Evolutionary conservation across 306 rosid genomes (phyloP).

Genomic region (Ormosia emarginata): DNA sequence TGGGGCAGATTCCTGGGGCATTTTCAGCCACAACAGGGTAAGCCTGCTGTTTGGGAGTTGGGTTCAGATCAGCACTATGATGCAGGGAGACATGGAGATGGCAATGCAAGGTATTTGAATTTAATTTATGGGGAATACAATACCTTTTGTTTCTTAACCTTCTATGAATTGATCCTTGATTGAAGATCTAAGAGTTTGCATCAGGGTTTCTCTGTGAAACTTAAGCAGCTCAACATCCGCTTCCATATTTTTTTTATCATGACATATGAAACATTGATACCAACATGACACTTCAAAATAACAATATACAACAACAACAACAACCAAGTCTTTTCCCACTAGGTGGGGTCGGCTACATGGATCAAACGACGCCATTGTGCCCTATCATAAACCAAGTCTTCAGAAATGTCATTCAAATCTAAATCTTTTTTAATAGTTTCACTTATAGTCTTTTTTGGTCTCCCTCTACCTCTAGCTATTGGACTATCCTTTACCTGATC

Average conservation of each 20-base stretch:
- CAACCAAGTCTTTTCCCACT: too few relatives aligned
- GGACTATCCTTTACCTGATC: too few relatives aligned
- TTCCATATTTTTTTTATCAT: not conserved
- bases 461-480: too few relatives aligned
- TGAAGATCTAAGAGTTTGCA: not conserved
- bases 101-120: slow-evolving; percentile 43
- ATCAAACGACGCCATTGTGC: too few relatives aligned
- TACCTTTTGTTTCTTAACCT: not conserved
- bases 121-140: not conserved
- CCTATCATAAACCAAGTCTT: too few relatives aligned
- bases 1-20: slow-evolving; percentile 81
- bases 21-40: slow-evolving; percentile 76
- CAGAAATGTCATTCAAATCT: too few relatives aligned
- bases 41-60: slow-evolving; percentile 88
- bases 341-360: too few relatives aligned
- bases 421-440: too few relatives aligned
- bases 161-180: not conserved
- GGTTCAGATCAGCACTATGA: slow-evolving; percentile 73
- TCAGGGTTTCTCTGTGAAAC: not conserved
- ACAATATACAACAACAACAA: too few relatives aligned
- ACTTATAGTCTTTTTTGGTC: too few relatives aligned
- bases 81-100: slow-evolving; percentile 48
- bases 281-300: not conserved
- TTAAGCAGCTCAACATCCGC: not conserved
- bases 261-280: not conserved